Percentiles rank a stretch among this genome's conserved stretches.
Evolutionary conservation across 2,329 filamentous ascomycete genomes (phyloP).

Genomic region (Diaporthe vaccinii): DNA sequence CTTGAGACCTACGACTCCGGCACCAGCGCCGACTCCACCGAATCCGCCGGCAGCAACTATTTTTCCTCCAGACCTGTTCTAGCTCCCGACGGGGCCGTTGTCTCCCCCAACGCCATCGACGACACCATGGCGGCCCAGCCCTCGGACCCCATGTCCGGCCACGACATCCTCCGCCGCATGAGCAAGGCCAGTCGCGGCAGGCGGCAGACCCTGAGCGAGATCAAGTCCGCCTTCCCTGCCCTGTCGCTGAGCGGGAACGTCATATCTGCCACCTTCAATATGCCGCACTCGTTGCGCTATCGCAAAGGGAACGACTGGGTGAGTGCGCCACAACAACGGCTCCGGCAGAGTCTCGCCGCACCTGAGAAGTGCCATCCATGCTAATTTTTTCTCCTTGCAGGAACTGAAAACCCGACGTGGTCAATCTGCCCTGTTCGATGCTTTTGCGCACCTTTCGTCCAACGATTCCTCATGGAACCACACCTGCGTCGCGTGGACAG

Average conservation of each 20-base stretch:
- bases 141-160: slow-evolving; percentile 49
- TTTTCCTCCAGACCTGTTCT: slow-evolving; percentile 45
- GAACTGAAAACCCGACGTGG: slow-evolving; percentile 83
- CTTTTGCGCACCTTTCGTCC: slow-evolving; percentile 90
- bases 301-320: slow-evolving; percentile 73
- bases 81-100: slow-evolving; percentile 43
- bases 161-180: slow-evolving; percentile 59
- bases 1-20: slow-evolving; percentile 49
- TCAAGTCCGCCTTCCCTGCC: slow-evolving; percentile 68
- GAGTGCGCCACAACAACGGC: slow-evolving; percentile 46
- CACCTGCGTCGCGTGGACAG: slow-evolving; percentile 94
- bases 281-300: slow-evolving; percentile 72
- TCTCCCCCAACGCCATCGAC: slow-evolving; percentile 44
- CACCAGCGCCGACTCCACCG: slow-evolving; percentile 40
- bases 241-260: slow-evolving; percentile 73
- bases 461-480: slow-evolving; percentile 89
- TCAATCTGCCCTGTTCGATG: slow-evolving; percentile 93
- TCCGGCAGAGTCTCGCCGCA: not conserved
- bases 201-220: slow-evolving; percentile 67
- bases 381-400: slow-evolving; percentile 56
- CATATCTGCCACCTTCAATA: slow-evolving; percentile 75
- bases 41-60: slow-evolving; percentile 46
- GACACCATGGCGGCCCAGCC: slow-evolving; percentile 41
- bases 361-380: not conserved
- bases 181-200: slow-evolving; percentile 57